phyloP scores from a whole-genome alignment of 331 rosid genomes.

The Cucumis variabilis region DNA sequence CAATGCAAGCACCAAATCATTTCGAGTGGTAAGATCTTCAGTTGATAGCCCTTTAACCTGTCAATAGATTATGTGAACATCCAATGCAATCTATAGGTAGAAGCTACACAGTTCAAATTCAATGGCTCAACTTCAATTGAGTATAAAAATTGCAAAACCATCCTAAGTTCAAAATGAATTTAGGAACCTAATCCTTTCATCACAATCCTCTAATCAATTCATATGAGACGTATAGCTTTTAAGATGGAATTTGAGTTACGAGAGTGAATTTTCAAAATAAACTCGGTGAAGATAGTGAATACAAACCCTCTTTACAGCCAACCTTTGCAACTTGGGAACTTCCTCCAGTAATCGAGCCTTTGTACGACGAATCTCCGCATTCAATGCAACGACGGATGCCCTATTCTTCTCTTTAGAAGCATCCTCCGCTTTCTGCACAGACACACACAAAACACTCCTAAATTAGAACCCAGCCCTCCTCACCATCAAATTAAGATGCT shows the following conservation, averaged over 20 bases:
- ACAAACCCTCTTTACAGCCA: constrained; percentile 86
- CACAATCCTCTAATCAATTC: constrained; percentile 8
- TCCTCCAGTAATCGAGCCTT: constrained; percentile 92
- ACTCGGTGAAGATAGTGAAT: background rate
- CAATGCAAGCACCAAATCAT: constrained; percentile 93
- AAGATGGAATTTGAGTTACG: background rate
- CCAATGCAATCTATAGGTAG: background rate
- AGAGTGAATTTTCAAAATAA: background rate
- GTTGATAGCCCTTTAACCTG: constrained; percentile 93
- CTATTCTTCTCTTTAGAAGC: constrained; percentile 88
- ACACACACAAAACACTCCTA: constrained; percentile 37
- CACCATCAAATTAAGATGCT: background rate
- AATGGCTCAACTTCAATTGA: background rate
- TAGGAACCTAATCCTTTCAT: background rate
- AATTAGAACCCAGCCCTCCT: constrained; percentile 24
- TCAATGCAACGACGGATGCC: constrained; percentile 92
- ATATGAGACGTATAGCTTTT: background rate
- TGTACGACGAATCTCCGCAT: constrained; percentile 98
- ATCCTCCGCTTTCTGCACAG: constrained; percentile 84
- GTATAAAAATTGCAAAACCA: background rate
- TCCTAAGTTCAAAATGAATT: background rate
- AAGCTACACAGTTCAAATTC: constrained; percentile 2
- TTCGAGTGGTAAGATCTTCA: constrained; percentile 91
- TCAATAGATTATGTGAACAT: constrained; percentile 25
- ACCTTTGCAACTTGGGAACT: constrained; percentile 93